These are phyloP conservation scores for Stephanodiscus triporus DNA, from an alignment of 108 stramenopile species.

Conservation along the genomic window DNA sequence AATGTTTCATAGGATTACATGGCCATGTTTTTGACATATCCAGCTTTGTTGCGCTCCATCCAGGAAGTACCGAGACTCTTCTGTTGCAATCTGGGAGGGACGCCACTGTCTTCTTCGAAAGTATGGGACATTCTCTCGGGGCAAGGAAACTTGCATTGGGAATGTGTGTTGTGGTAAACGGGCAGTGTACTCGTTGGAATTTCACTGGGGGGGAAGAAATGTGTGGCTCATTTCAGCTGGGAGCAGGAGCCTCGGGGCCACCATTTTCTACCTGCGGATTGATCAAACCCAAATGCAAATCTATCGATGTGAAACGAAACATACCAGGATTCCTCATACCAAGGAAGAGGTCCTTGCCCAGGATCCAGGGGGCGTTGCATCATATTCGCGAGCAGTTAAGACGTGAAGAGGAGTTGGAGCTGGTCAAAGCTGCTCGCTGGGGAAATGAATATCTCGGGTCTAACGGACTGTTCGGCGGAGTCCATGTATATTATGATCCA, in stretches of 20 bases:
- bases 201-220: not conserved
- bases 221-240: not conserved
- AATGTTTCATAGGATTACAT: slow-evolving; percentile 88
- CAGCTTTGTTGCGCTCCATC: slow-evolving; percentile 87
- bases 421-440: slow-evolving; percentile 36
- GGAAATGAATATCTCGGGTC: slow-evolving; percentile 16
- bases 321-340: slow-evolving; percentile 45
- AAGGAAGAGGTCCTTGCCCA: slow-evolving; percentile 35
- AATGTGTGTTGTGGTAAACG: slow-evolving; percentile 68
- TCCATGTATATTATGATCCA: slow-evolving; percentile 83
- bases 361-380: slow-evolving; percentile 21
- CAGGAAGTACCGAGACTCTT: slow-evolving; percentile 91
- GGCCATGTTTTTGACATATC: slow-evolving; percentile 91
- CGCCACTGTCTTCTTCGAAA: slow-evolving; percentile 90
- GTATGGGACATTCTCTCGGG: slow-evolving; percentile 79
- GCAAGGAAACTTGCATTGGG: slow-evolving; percentile 65
- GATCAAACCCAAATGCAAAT: slow-evolving; percentile 15
- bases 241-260: not conserved
- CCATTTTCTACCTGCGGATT: slow-evolving; percentile 26
- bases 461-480: slow-evolving; percentile 51
- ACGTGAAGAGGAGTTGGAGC: slow-evolving; percentile 23
- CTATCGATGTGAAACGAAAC: slow-evolving; percentile 16
- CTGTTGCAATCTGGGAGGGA: slow-evolving; percentile 90
- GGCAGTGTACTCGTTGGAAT: slow-evolving; percentile 37
- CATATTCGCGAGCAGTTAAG: slow-evolving; percentile 30